phyloP scores from a whole-genome alignment of 441 rosid species.

The Pelargonium fulgidum region DNA sequence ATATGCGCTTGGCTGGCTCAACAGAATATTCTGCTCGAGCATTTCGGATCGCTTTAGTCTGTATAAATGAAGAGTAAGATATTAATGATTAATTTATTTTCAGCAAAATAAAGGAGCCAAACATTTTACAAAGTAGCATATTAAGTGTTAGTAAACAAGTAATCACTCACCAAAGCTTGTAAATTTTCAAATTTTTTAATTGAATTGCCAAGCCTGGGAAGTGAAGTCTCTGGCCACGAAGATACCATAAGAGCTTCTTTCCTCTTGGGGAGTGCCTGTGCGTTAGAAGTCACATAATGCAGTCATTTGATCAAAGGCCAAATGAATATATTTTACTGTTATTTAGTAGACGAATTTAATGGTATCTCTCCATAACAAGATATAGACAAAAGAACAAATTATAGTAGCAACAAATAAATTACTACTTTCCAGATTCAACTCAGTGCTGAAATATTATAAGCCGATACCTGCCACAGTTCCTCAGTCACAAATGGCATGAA shows the following conservation, averaged over 20 bases:
- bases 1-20: conserved; percentile 90
- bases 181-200: conserved; percentile 79
- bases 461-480: conserved; percentile 82
- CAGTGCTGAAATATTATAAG: not conserved
- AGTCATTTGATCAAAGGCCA: not conserved
- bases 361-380: not conserved
- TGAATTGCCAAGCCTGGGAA: conserved; percentile 50
- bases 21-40: conserved; percentile 93
- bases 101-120: not conserved
- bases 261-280: conserved; percentile 68
- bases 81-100: conserved; percentile 10
- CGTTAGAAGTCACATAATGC: conserved; percentile 7
- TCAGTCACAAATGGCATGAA: conserved; percentile 97
- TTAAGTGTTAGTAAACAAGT: conserved; percentile 6
- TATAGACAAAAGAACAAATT: not conserved
- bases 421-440: not conserved
- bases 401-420: not conserved
- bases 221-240: conserved; percentile 75
- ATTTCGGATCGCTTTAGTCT: conserved; percentile 89
- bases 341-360: not conserved
- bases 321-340: not conserved
- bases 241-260: conserved; percentile 84
- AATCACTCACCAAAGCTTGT: conserved; percentile 67
- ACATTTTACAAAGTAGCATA: not conserved
- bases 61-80: conserved; percentile 18